Evolutionary conservation across 805 yeast species (phyloP).

Genomic region (Candida ulmi): DNA sequence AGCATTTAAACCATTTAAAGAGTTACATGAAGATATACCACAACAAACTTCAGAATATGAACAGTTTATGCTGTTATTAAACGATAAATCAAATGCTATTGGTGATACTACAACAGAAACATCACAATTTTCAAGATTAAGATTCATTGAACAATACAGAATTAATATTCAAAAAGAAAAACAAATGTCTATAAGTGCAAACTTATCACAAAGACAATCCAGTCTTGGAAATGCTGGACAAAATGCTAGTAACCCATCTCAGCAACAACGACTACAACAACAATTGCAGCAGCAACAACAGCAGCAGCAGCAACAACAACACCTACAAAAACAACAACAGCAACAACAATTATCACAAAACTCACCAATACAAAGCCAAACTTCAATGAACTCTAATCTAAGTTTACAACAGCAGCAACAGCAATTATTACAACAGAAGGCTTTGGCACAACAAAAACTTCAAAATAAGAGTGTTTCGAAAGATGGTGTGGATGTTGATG

Average conservation of each 20-base stretch:
- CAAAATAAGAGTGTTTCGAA: constrained; percentile 13
- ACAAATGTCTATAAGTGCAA: constrained; percentile 33
- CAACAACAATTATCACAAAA: too few relatives aligned
- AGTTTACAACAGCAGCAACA: constrained; percentile 16
- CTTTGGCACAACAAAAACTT: constrained; percentile 23
- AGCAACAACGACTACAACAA: constrained; percentile 26
- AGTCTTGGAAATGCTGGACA: constrained; percentile 18
- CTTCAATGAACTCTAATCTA: neutral
- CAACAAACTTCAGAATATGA: constrained; percentile 86
- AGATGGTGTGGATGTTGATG: constrained; percentile 7
- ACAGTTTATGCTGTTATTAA: constrained; percentile 74
- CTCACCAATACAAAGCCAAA: neutral
- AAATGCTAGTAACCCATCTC: constrained; percentile 22
- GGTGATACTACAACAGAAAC: constrained; percentile 27
- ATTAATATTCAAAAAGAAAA: constrained; percentile 54
- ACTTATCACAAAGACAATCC: constrained; percentile 14
- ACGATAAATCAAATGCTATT: constrained; percentile 35
- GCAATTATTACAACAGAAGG: constrained; percentile 19
- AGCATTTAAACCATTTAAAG: constrained; percentile 37
- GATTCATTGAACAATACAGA: constrained; percentile 85
- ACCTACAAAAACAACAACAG: too few relatives aligned
- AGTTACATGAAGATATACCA: constrained; percentile 60
- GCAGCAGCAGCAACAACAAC: constrained; percentile 22
- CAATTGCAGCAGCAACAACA: constrained; percentile 20
- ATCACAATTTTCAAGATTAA: constrained; percentile 74